phyloP scores from a whole-genome alignment of 1,139 yeast genomes.

The Trichomonascaceae sp. region DNA sequence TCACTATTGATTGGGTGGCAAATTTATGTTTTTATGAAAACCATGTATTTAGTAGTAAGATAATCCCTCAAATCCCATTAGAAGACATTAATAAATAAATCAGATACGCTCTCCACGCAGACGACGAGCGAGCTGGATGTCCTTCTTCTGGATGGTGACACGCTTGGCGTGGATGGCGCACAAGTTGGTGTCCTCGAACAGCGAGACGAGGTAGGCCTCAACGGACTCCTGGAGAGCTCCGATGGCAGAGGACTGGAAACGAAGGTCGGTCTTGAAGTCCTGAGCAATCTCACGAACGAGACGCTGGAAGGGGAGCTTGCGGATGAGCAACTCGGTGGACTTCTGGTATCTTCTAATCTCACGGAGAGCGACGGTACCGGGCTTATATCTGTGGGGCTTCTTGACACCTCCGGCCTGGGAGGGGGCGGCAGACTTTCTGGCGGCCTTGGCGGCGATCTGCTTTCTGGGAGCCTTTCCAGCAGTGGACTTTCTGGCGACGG shows the following conservation, averaged over 20 bases:
- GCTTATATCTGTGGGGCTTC: conserved; percentile 99
- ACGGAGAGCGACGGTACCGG: conserved; percentile 99
- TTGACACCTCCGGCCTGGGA: conserved; percentile 83
- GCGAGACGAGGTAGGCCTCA: conserved; percentile 87
- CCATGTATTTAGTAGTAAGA: background rate
- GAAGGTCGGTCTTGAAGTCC: conserved; percentile 94
- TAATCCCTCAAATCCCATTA: background rate
- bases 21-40: too few relatives aligned
- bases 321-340: conserved; percentile 90
- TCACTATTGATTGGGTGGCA: too few relatives aligned
- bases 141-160: conserved; percentile 99
- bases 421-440: conserved; percentile 78
- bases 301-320: conserved; percentile 98
- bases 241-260: conserved; percentile 97
- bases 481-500: conserved; percentile 89
- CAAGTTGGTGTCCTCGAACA: conserved; percentile 93
- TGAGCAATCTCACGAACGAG: conserved; percentile 96
- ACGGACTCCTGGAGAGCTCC: conserved; percentile 99
- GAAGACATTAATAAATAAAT: conserved; percentile 2
- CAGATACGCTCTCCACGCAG: conserved; percentile 66
- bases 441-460: conserved; percentile 98
- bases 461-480: conserved; percentile 99
- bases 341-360: conserved; percentile 99
- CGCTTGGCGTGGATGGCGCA: conserved; percentile 99
- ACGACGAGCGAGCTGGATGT: conserved; percentile 98